These are phyloP conservation scores for Lecanicillium sp. DNA, from an alignment of 2,329 filamentous ascomycete genomes.

Conservation along the genomic window DNA sequence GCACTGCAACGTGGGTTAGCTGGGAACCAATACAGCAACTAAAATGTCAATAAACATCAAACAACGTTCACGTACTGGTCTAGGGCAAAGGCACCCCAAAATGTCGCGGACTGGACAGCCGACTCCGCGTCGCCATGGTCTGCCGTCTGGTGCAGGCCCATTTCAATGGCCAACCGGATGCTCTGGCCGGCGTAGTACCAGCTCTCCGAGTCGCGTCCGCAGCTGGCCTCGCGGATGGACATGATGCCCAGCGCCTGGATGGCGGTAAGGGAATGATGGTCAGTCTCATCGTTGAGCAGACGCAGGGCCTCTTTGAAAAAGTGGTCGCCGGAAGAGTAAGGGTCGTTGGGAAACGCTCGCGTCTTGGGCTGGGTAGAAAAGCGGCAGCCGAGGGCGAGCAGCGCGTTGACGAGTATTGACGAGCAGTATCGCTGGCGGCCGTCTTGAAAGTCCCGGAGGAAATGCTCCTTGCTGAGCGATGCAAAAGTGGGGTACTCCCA, in stretches of 20 bases:
- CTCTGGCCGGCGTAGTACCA: constrained; percentile 69
- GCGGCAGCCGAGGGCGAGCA: constrained; percentile 60
- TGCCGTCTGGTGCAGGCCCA: constrained; percentile 56
- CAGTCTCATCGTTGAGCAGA: constrained; percentile 50
- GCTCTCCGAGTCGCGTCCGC: constrained; percentile 64
- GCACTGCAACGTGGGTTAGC: constrained; percentile 38
- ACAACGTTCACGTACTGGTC: too few relatives aligned
- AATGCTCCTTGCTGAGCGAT: constrained; percentile 65
- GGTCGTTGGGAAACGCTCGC: constrained; percentile 54
- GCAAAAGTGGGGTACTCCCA: constrained; percentile 73
- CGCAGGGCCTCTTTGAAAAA: constrained; percentile 66
- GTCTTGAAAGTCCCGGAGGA: constrained; percentile 57
- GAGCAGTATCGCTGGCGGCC: constrained; percentile 62
- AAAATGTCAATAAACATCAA: constrained; percentile 26
- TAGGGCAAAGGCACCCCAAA: constrained; percentile 57
- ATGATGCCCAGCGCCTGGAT: constrained; percentile 72
- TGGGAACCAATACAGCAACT: constrained; percentile 17
- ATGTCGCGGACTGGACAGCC: constrained; percentile 54
- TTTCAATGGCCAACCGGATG: constrained; percentile 64
- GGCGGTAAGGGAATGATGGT: constrained; percentile 60
- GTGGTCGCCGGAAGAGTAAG: constrained; percentile 62
- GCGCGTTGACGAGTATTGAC: constrained; percentile 57
- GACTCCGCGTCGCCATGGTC: constrained; percentile 45
- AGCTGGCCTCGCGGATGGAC: constrained; percentile 68
- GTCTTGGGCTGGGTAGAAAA: constrained; percentile 61